Base-by-base conservation (phyloP, 768 basidiomycete species). In the Russula sp. region DNA sequence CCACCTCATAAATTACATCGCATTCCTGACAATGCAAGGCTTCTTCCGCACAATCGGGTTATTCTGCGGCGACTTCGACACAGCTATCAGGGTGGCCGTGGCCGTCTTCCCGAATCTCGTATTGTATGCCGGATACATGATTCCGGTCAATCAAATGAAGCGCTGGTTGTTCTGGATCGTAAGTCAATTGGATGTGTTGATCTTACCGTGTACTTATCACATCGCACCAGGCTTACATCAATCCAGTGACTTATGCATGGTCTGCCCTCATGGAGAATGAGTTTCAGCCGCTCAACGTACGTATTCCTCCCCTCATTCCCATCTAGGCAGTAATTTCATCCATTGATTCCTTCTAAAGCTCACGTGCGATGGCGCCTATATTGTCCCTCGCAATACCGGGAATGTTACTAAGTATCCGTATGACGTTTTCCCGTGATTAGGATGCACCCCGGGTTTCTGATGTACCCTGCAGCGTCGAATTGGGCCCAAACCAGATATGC, bases 81-180 rank as follows among this genome's bases (percentile, higher is more conserved):
- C 75, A 56, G 83, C 78, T 13, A 81, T 80, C 71, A 80, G 88
- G 73, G 32, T 66, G 37, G 67, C 52, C 11, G 45, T 67, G 37
- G 3, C 57, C 76, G 85, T 68, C 52, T 80, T 91, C 65, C 87
- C 91, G 5, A 88, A 88, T 70, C 83, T 93, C 69, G 76, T 91
- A 57, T 76, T 85, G 68, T 94, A 90, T 70, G 77, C 80, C 16
- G 89, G 88, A 9, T 88, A 88, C 70, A 82, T 85, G 63, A 82
- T 90, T 59, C 86, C 86, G 0, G 78, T 82, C 7, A 77, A 78
- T 67, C 77, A 79, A 63, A 89, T 90, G 87, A 89, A 91, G 71
- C 78, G 88, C 50, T 92, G 88, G 88, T 72, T 94, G 6, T 91
- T 92, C 77, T 94, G 91, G 91, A 87, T 92, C 40, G 86, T 87